phyloP scores from a whole-genome alignment of 805 yeast species.

The Torulaspora quercuum region DNA sequence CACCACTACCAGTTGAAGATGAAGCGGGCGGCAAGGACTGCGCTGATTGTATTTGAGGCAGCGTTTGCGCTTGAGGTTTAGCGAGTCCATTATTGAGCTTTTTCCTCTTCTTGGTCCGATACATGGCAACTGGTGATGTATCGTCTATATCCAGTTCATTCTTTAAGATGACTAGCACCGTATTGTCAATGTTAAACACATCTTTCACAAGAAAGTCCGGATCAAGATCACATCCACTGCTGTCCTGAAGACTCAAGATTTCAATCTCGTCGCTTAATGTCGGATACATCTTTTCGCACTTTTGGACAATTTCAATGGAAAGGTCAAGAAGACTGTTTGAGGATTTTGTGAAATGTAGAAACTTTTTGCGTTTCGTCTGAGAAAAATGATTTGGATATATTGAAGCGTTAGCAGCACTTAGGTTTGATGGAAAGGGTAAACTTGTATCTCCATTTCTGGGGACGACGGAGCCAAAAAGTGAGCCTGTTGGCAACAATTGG shows the following conservation, averaged over 20 bases:
- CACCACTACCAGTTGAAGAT: conserved; percentile 9
- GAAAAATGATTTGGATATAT: conserved; percentile 27
- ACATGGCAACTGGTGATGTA: conserved; percentile 25
- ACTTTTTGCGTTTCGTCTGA: conserved; percentile 43
- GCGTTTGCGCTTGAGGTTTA: conserved; percentile 12
- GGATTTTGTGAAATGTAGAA: conserved; percentile 60
- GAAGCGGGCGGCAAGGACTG: conserved; percentile 11
- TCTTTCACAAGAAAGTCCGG: conserved; percentile 68
- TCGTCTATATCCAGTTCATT: conserved; percentile 38
- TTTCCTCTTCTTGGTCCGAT: conserved; percentile 25
- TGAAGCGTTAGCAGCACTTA: conserved; percentile 40
- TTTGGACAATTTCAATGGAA: conserved; percentile 49
- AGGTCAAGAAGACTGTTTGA: conserved; percentile 46
- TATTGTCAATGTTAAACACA: conserved; percentile 52
- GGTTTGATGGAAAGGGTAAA: conserved; percentile 31
- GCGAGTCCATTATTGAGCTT: conserved; percentile 24
- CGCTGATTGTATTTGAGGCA: conserved; percentile 5
- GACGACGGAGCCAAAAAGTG: conserved; percentile 14
- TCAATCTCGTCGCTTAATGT: conserved; percentile 48
- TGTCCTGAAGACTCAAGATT: conserved; percentile 64
- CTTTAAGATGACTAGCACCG: conserved; percentile 45
- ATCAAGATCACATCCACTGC: conserved; percentile 68
- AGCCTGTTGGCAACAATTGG: conserved; percentile 25
- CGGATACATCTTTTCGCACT: conserved; percentile 66
- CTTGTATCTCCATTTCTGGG: conserved; percentile 16